Percentiles rank a stretch among this genome's conserved stretches.
These are phyloP conservation scores for Podospora comata DNA, from an alignment of 495 filamentous ascomycete genomes.

Conservation along the genomic window DNA sequence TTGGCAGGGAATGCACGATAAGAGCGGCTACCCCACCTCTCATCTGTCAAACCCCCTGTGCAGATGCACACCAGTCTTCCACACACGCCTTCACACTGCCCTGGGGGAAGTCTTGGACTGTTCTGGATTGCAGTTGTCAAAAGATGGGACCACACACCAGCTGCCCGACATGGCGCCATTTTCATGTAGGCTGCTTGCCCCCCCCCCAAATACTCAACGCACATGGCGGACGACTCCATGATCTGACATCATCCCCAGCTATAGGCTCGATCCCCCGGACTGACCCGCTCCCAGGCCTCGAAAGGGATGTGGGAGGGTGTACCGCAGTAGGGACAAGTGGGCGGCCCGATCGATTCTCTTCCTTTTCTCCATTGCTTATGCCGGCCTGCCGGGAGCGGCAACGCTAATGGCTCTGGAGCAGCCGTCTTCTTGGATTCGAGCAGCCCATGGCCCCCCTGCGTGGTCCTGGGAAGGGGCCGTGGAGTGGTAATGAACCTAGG, in stretches of 20 bases:
- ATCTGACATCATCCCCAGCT: slow-evolving; percentile 13
- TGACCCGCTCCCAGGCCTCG: not conserved
- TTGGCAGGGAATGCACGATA: not conserved
- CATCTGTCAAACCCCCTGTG: not conserved
- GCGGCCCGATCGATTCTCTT: slow-evolving; percentile 13
- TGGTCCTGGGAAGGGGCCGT: not conserved
- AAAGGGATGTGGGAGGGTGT: not conserved
- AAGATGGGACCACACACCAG: slow-evolving; percentile 1
- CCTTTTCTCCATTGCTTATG: slow-evolving; percentile 10
- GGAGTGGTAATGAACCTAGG: not conserved
- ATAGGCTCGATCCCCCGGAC: slow-evolving; percentile 1
- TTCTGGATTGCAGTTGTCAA: not conserved
- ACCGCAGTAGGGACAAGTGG: not conserved
- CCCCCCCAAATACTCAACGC: not conserved
- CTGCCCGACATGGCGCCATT: slow-evolving; percentile 8
- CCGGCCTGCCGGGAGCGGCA: slow-evolving; percentile 9
- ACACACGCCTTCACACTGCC: not conserved
- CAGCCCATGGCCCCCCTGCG: not conserved
- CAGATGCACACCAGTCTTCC: not conserved
- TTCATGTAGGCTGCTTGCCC: slow-evolving; percentile 11
- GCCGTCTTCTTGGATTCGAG: not conserved
- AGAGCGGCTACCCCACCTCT: not conserved
- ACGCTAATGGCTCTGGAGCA: not conserved
- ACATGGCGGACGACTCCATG: slow-evolving; percentile 3
- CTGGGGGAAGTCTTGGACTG: slow-evolving; percentile 1